Evolutionary conservation across 257 asterid species (phyloP).

Genomic region (Gardenia jasminoides): DNA sequence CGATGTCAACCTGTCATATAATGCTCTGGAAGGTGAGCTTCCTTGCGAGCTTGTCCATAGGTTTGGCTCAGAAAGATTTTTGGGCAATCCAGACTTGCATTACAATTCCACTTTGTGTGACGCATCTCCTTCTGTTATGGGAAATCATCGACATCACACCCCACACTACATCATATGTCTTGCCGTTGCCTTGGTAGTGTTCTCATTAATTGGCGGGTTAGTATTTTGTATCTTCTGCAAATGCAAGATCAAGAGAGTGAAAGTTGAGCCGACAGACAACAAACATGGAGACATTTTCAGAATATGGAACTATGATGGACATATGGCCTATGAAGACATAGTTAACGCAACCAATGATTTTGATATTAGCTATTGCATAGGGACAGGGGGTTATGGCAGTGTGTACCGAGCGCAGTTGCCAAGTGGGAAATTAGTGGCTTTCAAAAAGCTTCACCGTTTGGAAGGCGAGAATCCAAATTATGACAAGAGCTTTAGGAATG

Average conservation of each 20-base stretch:
- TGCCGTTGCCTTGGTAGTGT: fast-evolving
- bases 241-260: background rate
- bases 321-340: conserved; percentile 2
- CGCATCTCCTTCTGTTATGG: background rate
- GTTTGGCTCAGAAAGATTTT: background rate
- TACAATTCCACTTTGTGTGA: background rate
- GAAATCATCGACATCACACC: background rate
- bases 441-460: conserved; percentile 3
- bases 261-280: background rate
- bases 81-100: background rate
- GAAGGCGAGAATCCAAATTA: background rate
- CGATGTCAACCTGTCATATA: background rate
- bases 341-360: conserved; percentile 2
- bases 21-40: background rate
- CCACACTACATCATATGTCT: background rate
- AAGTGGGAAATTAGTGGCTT: conserved; percentile 1
- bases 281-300: background rate
- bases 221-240: background rate
- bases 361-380: conserved; percentile 9
- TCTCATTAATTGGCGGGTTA: no score
- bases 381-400: conserved; percentile 11
- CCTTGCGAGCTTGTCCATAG: no score
- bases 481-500: conserved; percentile 4
- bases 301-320: conserved; percentile 7
- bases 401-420: background rate